Evolutionary conservation across 768 basidiomycete genomes (phyloP).

Genomic region (Mycena olivaceomarginata): DNA sequence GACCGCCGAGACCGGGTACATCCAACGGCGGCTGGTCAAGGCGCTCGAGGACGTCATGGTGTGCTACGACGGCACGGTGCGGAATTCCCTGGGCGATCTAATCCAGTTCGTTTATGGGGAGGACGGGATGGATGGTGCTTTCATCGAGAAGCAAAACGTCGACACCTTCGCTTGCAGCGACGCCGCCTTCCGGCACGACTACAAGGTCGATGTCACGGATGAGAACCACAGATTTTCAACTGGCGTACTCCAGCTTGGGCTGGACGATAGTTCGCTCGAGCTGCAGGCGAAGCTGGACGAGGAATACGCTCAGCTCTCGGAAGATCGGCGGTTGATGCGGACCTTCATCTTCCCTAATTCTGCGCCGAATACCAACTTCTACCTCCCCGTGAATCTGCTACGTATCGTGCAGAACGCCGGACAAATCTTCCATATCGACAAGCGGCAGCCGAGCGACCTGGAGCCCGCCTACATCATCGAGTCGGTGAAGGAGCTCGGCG

Average conservation of each 20-base stretch:
- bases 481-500: slow-evolving; percentile 82
- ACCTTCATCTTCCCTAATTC: slow-evolving; percentile 88
- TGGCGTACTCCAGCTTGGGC: slow-evolving; percentile 83
- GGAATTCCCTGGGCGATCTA: slow-evolving; percentile 97
- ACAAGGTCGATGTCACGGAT: slow-evolving; percentile 96
- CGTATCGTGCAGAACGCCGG: slow-evolving; percentile 97
- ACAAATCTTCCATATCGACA: slow-evolving; percentile 98
- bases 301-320: slow-evolving; percentile 77
- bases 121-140: slow-evolving; percentile 99
- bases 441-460: slow-evolving; percentile 94
- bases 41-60: slow-evolving; percentile 98
- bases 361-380: slow-evolving; percentile 83
- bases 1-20: slow-evolving; percentile 99
- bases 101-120: slow-evolving; percentile 98
- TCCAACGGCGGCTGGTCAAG: slow-evolving; percentile 98
- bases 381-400: slow-evolving; percentile 95
- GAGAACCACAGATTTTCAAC: slow-evolving; percentile 36
- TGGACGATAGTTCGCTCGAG: slow-evolving; percentile 86
- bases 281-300: slow-evolving; percentile 81
- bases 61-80: slow-evolving; percentile 97
- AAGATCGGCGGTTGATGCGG: slow-evolving; percentile 90
- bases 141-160: slow-evolving; percentile 96
- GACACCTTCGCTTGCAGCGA: slow-evolving; percentile 92
- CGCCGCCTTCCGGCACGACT: slow-evolving; percentile 91
- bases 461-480: slow-evolving; percentile 92